Base-by-base conservation (phyloP, 1,284 basidiomycete genomes). In the Trametes hirsuta region DNA sequence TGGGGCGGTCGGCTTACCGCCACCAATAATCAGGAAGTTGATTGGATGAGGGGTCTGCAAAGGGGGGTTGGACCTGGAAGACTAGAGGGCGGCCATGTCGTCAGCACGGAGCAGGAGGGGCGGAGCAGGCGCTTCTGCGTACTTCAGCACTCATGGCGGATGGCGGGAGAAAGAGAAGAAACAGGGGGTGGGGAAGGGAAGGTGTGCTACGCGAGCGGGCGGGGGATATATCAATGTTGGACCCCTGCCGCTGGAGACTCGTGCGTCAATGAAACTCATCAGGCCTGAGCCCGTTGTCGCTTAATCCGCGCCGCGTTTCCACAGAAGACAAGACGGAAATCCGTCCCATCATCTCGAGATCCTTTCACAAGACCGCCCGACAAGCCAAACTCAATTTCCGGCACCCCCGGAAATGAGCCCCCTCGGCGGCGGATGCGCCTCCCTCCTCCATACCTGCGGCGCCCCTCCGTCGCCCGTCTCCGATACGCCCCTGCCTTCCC, bases 1-100 rank as follows among this genome's bases (percentile, higher is more conserved):
- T 35, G 25, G 25, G 39, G 6, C 15, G 49, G 21, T 30, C 37
- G 24, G 37, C 59, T 46, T 24, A 68, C 83, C 81, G 9, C 78
- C 84, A 25, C 84, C 84, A 35, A 85, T 60, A 41, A 62, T 59
- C 15, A 64, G 34, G 49, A 64, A 57, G 6, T 55, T 51, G 59
- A 56, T 47, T 40, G 64, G 50, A 11, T 47, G 51, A 24, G 30
- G 54, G 24, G 57, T 64, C 51, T 61, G 53, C 5, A 64, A 44
- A 5, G 59, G 59, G 9, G 45, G 15, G n/a, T 37, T 50, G 15
- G 55, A 55, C 35, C 18, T 47, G 8, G 53, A 55, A 18, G 58
- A 57, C 58, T 58, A 36, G 10, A 22, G 22, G 3, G 30, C 11
- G 11, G 24, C 34, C n/a, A 2, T 12, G 25, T 25, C 41, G 34